Evolutionary conservation across 192 early-diverging fungal genomes (phyloP).

Genomic region (Backusella macrospora): DNA sequence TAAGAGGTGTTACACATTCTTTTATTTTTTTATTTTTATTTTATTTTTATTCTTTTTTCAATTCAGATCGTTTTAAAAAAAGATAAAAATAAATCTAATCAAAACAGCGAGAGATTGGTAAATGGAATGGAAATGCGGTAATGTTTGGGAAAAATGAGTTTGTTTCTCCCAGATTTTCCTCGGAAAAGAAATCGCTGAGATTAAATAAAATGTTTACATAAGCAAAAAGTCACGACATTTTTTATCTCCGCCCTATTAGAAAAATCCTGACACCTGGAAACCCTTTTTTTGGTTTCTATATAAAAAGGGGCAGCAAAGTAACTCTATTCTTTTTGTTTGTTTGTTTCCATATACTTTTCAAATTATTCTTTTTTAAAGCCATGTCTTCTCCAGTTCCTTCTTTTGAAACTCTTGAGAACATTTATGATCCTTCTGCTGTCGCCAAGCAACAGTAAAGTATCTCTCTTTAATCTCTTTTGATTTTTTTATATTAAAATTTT

Average conservation of each 20-base stretch:
- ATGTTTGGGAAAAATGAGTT: slow-evolving; percentile 1
- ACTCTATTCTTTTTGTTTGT: not conserved
- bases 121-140: not conserved
- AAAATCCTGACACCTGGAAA: slow-evolving; percentile 11
- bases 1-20: no score
- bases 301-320: not conserved
- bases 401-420: slow-evolving; percentile 33
- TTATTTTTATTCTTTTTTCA: not conserved
- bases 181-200: not conserved
- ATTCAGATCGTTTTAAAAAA: no score
- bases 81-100: no score
- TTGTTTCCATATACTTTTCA: not conserved
- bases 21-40: no score
- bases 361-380: not conserved
- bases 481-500: not conserved
- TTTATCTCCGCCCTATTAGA: not conserved
- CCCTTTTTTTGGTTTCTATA: slow-evolving; percentile 10
- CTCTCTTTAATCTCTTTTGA: not conserved
- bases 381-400: slow-evolving; percentile 36
- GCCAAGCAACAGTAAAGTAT: slow-evolving; percentile 37
- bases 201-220: not conserved
- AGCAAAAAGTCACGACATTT: slow-evolving; percentile 10
- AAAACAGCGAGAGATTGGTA: no score
- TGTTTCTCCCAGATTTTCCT: slow-evolving; percentile 13
- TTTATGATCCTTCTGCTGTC: slow-evolving; percentile 29